Conservation (phyloP, 306 rosid species). For the Vigna mungo region DNA sequence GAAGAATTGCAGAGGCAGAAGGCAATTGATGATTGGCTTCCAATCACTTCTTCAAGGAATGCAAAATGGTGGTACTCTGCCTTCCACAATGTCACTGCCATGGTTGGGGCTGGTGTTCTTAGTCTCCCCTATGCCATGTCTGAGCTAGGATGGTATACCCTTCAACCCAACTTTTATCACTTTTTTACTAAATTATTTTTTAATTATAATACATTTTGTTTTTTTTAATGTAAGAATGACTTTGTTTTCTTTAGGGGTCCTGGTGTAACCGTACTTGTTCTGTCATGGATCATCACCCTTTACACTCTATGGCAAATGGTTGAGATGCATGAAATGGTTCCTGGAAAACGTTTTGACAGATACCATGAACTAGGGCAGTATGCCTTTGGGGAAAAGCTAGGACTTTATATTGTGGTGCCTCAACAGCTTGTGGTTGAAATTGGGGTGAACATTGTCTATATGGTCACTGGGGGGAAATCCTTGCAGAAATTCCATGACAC, state of each 20-base stretch:
- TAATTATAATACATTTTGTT: neutral
- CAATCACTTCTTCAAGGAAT: slow-evolving; percentile 76
- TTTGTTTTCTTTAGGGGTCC: slow-evolving; percentile 64
- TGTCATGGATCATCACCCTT: slow-evolving; percentile 73
- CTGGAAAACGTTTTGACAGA: slow-evolving; percentile 75
- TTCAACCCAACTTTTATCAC: neutral
- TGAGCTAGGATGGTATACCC: slow-evolving; percentile 69
- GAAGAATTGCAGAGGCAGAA: slow-evolving; percentile 46
- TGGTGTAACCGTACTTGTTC: slow-evolving; percentile 56
- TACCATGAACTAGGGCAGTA: slow-evolving; percentile 82
- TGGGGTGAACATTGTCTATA: slow-evolving; percentile 73
- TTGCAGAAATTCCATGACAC: slow-evolving; percentile 64
- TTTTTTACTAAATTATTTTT: neutral
- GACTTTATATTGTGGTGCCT: slow-evolving; percentile 82
- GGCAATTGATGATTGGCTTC: slow-evolving; percentile 77
- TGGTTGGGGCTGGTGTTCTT: slow-evolving; percentile 89
- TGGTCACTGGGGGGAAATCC: slow-evolving; percentile 81
- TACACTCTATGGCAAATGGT: slow-evolving; percentile 89
- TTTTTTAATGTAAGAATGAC: neutral
- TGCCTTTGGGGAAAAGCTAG: slow-evolving; percentile 80
- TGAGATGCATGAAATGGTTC: slow-evolving; percentile 88
- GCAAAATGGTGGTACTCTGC: slow-evolving; percentile 95
- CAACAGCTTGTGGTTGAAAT: slow-evolving; percentile 71
- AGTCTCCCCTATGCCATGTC: slow-evolving; percentile 84
- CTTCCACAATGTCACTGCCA: slow-evolving; percentile 85